Evolutionary conservation across 1,284 basidiomycete species (phyloP).

Genomic region (Microstroma glucosiphilum): DNA sequence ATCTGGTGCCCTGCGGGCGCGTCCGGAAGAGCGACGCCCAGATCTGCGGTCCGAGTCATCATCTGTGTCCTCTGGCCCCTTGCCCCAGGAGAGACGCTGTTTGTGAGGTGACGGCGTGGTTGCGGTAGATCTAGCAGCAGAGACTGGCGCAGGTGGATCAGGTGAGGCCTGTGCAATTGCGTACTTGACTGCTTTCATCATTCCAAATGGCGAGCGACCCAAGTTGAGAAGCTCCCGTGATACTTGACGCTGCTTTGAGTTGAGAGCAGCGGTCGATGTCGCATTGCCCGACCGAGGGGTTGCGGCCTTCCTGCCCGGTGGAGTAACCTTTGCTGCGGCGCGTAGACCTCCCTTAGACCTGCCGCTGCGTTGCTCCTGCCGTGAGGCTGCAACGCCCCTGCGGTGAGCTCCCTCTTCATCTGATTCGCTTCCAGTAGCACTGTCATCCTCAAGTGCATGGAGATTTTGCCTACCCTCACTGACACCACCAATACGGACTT

Average conservation of each 20-base stretch:
- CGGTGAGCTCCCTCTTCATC: neutral
- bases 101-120: neutral
- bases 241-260: neutral
- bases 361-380: neutral
- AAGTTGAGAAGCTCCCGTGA: neutral
- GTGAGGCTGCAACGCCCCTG: neutral
- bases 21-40: neutral
- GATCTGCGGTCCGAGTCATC: no score
- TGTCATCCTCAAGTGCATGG: no score
- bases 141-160: neutral
- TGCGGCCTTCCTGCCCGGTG: neutral
- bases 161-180: neutral
- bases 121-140: neutral
- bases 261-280: neutral
- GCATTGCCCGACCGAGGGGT: neutral
- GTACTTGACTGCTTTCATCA: slow-evolving; percentile 6
- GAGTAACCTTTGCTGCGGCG: neutral
- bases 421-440: neutral
- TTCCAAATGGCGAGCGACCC: slow-evolving; percentile 3
- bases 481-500: no score
- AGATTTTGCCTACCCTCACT: no score
- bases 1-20: neutral
- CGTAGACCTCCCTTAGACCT: neutral
- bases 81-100: neutral
- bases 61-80: neutral